phyloP scores from a whole-genome alignment of 73 alveolate genomes.

The Breviolum minutum region DNA sequence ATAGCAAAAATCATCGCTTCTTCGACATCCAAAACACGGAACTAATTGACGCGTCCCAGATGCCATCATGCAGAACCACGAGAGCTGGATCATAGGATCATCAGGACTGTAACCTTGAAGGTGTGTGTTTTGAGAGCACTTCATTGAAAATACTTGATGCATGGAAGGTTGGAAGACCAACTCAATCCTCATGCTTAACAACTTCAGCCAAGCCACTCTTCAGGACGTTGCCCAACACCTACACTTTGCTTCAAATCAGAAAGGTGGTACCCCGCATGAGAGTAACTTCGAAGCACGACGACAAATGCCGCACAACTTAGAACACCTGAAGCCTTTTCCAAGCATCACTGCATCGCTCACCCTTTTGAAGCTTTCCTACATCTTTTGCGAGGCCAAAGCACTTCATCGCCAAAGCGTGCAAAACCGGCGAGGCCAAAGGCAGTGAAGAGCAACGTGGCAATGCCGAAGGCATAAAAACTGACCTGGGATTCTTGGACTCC shows the following conservation, averaged over 20 bases:
- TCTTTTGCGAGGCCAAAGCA: not conserved
- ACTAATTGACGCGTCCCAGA: not conserved
- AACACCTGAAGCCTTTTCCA: no score
- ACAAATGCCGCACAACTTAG: no score
- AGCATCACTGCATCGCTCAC: no score
- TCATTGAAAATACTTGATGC: no score
- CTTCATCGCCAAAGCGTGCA: conserved; percentile 92
- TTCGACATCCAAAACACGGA: no score
- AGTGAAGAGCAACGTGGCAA: conserved; percentile 94
- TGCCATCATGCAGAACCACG: conserved; percentile 85
- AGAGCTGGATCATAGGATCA: conserved; percentile 88
- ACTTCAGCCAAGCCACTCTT: conserved; percentile 28
- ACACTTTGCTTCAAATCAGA: not conserved
- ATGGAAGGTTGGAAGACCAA: not conserved
- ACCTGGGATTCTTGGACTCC: conserved; percentile 28
- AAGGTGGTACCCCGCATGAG: no score
- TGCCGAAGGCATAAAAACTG: conserved; percentile 81
- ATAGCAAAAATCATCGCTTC: no score
- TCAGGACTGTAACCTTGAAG: conserved; percentile 76
- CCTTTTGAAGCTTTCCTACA: not conserved
- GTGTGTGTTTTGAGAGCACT: no score
- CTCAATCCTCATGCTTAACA: not conserved
- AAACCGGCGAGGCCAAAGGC: conserved; percentile 94
- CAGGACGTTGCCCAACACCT: conserved; percentile 93
- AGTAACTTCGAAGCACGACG: no score